A percentile compares a stretch with the other conserved stretches of the same genome.
phyloP scores from a whole-genome alignment of 1,139 yeast species.

The Blastobotrys malaysiensis region DNA sequence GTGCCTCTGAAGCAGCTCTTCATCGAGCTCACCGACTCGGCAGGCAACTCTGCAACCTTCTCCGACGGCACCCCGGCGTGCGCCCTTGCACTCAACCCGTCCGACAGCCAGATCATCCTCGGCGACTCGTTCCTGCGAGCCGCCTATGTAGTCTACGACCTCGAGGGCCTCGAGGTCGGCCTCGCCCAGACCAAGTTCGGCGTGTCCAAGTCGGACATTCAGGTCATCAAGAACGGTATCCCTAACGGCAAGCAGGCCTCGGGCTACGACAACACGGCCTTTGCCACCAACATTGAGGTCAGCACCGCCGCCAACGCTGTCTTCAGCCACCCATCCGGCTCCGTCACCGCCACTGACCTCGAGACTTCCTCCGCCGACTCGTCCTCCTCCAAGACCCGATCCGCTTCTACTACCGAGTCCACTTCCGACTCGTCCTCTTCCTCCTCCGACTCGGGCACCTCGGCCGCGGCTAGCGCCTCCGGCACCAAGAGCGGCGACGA shows the following conservation, averaged over 20 bases:
- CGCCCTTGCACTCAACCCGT: constrained; percentile 55
- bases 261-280: constrained; percentile 17
- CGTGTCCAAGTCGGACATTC: constrained; percentile 21
- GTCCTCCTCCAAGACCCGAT: neutral
- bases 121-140: constrained; percentile 66
- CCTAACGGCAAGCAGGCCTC: constrained; percentile 30
- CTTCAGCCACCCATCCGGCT: neutral
- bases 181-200: constrained; percentile 52
- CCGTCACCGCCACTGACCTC: neutral
- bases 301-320: neutral
- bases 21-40: constrained; percentile 5
- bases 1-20: constrained; percentile 20
- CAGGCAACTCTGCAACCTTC: constrained; percentile 17
- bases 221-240: constrained; percentile 23
- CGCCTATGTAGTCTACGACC: constrained; percentile 65
- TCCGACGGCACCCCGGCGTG: constrained; percentile 25
- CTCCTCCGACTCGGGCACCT: neutral
- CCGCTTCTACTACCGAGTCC: too few relatives aligned
- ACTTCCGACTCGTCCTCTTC: neutral
- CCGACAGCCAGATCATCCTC: constrained; percentile 39
- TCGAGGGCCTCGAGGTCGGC: constrained; percentile 57
- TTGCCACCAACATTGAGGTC: neutral
- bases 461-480: neutral
- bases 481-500: neutral
- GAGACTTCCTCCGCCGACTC: constrained; percentile 3